These are phyloP conservation scores for Alternaria brassicicola DNA, from an alignment of 2,329 filamentous ascomycete genomes.

Conservation along the genomic window DNA sequence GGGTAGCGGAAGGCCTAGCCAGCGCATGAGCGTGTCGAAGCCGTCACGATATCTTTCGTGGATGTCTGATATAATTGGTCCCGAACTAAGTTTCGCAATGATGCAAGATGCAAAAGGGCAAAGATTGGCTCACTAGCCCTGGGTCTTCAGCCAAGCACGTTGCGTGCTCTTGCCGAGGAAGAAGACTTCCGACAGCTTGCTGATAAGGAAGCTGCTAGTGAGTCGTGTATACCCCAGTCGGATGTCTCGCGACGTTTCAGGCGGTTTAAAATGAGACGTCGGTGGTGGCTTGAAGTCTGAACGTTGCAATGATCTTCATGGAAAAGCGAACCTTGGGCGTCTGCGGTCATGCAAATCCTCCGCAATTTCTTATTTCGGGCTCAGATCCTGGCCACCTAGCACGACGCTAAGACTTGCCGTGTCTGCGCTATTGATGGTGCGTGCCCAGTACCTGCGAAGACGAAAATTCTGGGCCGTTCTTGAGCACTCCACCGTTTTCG, in stretches of 20 bases:
- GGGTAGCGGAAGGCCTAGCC: conserved; percentile 1
- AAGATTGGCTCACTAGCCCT: conserved; percentile 1
- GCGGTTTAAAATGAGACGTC: background rate
- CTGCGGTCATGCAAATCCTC: conserved; percentile 12
- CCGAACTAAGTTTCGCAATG: conserved; percentile 6
- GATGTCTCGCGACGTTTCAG: background rate
- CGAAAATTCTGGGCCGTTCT: conserved; percentile 5
- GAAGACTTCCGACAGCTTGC: background rate
- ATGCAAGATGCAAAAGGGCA: conserved; percentile 5
- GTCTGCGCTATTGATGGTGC: conserved; percentile 7
- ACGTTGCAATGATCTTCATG: background rate
- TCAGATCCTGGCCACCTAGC: conserved; percentile 4
- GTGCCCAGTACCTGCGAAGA: background rate
- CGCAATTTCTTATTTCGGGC: conserved; percentile 6
- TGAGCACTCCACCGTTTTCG: conserved; percentile 1
- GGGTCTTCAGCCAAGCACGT: background rate
- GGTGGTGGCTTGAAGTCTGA: background rate
- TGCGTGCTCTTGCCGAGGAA: conserved; percentile 1
- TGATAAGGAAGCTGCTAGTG: background rate
- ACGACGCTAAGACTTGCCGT: conserved; percentile 1
- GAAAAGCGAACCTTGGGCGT: background rate
- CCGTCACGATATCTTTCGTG: conserved; percentile 2
- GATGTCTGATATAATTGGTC: conserved; percentile 4
- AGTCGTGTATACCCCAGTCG: background rate
- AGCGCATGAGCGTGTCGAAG: background rate